Evolutionary conservation across 2,329 filamentous ascomycete genomes (phyloP), one percentile per base, ranked within the genome.

Genomic region (Fusarium mangiferae): DNA sequence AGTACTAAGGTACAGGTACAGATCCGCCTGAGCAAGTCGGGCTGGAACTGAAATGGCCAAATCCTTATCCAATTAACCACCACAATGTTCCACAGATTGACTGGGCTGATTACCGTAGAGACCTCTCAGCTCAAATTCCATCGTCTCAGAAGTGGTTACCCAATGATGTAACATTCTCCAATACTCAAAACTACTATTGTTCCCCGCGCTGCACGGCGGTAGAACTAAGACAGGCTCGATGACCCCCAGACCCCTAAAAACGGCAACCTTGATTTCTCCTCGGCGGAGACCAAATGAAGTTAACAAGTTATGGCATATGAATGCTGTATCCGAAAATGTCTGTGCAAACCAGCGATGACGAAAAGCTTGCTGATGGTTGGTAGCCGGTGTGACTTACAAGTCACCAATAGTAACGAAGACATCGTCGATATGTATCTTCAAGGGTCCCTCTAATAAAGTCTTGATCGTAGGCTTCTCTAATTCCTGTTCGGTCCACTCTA

Each of bases 131-230:
- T 42, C 36, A 41, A 51, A 28, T 17, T n/a, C 24, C 28, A 39
- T 35, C 30, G 22, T 52, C 28, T 42, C 41, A 45, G 44, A 28
- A 42, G 28, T 39, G 10, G 24, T 52, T 46, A 22, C 28, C 56
- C 68, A 66, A 68, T 74, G 51, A 72, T 69, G 59, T 59, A 59
- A 65, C 45, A 62, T 44, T 44, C 62, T 30, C 28, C 28, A 30
- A 30, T 42, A 45, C 48, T 52, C n/a, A 49, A 38, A 38, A 70
- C 58, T 22, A 59, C 38, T 35, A 59, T 45, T 48, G 49, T 62
- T 76, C 69, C 68, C 75, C 68, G 66, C 73, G 67, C 66, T 75
- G 51, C 66, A 72, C 46, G 55, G 64, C 58, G 68, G 68, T 73
- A 51, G 48, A 75, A 72, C 71, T 58, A 42, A 49, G 62, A 70